Percentiles rank a stretch among this genome's conserved stretches.
Conservation (phyloP, 139 green algal genomes). For the Micractinium sp. region DNA sequence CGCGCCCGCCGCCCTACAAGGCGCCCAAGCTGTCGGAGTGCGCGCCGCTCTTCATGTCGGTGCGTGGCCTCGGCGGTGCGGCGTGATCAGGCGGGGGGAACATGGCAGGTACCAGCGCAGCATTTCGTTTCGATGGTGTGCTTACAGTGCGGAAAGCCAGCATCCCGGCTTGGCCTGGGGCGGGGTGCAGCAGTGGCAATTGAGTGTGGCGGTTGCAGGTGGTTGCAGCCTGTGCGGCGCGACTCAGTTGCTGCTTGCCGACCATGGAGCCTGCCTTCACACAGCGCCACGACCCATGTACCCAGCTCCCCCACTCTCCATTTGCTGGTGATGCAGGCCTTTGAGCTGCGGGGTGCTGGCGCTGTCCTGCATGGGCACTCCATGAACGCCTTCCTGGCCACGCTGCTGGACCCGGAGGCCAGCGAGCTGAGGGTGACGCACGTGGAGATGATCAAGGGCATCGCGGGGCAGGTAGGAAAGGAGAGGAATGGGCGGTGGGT, state of each 20-base stretch:
- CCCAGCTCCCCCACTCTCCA: not conserved
- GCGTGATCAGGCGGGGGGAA: no score
- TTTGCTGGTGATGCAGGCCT: constrained; percentile 69
- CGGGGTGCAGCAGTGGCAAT: no score
- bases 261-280: not conserved
- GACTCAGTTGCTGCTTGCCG: not conserved
- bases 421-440: constrained; percentile 90
- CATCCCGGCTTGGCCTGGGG: no score
- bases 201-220: no score
- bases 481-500: not conserved
- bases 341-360: constrained; percentile 87
- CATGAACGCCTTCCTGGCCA: constrained; percentile 88
- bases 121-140: no score
- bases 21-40: constrained; percentile 95
- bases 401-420: constrained; percentile 76
- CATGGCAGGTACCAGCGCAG: no score
- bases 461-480: constrained; percentile 31
- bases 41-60: constrained; percentile 89
- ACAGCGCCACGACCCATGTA: not conserved
- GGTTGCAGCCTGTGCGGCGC: no score
- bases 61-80: constrained; percentile 40
- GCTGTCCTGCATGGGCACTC: constrained; percentile 95
- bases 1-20: constrained; percentile 73
- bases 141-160: no score
- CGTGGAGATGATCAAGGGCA: constrained; percentile 97